Conservation (phyloP, 768 basidiomycete genomes). For the Russula foetens region DNA sequence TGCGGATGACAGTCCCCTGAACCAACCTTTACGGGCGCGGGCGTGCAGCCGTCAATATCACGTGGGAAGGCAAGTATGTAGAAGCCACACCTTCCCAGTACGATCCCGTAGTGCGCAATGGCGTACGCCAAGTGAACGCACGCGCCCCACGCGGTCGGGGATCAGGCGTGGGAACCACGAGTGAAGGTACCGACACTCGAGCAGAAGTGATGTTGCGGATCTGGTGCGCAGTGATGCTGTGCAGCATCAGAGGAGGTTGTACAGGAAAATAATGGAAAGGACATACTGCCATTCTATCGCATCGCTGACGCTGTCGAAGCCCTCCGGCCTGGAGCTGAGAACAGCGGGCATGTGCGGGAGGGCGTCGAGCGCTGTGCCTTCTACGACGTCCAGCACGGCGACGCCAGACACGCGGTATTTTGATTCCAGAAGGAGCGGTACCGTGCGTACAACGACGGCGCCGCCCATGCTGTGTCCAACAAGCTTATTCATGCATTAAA, state of each 20-base stretch:
- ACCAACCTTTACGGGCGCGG: conserved; percentile 63
- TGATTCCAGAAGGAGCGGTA: conserved; percentile 53
- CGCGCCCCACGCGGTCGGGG: conserved; percentile 28
- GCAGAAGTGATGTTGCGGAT: conserved; percentile 80
- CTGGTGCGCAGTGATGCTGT: conserved; percentile 69
- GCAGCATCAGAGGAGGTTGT: not conserved
- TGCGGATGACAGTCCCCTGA: conserved; percentile 65
- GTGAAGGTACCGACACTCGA: conserved; percentile 79
- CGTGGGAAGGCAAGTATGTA: not conserved
- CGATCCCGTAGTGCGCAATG: conserved; percentile 73
- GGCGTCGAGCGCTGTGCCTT: conserved; percentile 90
- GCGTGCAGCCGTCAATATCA: not conserved
- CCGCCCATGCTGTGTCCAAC: conserved; percentile 98
- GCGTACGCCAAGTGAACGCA: conserved; percentile 72
- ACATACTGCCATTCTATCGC: conserved; percentile 95
- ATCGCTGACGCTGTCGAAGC: conserved; percentile 75
- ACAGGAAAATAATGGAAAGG: not conserved
- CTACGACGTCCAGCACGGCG: conserved; percentile 81
- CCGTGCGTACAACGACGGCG: conserved; percentile 70
- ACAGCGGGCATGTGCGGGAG: conserved; percentile 88
- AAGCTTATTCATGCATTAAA: conserved; percentile 37
- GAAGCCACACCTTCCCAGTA: conserved; percentile 74
- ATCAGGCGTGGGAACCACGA: conserved; percentile 42
- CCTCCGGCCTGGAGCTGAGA: conserved; percentile 76
- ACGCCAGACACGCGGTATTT: conserved; percentile 72